These are phyloP conservation scores for Acanthamoeba sp. DNA, from an alignment of 208 protist genomes.

Conservation along the genomic window DNA sequence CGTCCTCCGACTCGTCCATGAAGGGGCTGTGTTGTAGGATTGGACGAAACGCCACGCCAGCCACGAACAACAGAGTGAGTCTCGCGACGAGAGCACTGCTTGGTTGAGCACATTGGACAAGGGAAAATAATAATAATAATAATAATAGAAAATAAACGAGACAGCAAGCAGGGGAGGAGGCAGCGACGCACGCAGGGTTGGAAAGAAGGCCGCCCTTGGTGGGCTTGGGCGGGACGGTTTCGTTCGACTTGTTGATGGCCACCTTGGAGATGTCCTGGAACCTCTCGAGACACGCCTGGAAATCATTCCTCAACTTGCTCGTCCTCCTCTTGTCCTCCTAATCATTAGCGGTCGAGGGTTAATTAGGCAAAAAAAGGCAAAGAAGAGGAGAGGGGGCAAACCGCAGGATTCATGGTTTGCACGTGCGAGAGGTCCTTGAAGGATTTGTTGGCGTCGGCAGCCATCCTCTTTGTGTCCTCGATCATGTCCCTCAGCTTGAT, in stretches of 20 bases:
- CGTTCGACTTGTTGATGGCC: conserved; percentile 30
- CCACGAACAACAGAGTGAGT: no score
- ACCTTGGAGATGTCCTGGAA: conserved; percentile 50
- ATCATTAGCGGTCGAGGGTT: no score
- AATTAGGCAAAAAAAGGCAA: neutral
- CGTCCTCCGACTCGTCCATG: conserved; percentile 5
- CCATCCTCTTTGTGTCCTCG: conserved; percentile 37
- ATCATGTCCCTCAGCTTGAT: conserved; percentile 41
- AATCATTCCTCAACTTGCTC: conserved; percentile 50
- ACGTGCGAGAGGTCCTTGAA: conserved; percentile 40
- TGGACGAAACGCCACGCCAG: no score
- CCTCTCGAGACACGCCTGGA: conserved; percentile 27
- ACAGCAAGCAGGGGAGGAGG: neutral
- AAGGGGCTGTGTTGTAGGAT: conserved; percentile 15
- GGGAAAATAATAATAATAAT: no score
- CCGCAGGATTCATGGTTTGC: conserved; percentile 5
- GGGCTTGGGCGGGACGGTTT: conserved; percentile 6
- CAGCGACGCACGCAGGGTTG: neutral
- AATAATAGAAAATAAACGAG: no score
- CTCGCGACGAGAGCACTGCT: no score
- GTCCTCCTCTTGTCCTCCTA: conserved; percentile 32
- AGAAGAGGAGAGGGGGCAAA: neutral
- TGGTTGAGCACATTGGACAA: no score
- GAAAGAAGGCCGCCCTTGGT: neutral
- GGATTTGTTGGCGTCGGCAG: conserved; percentile 3